Evolutionary conservation across 495 filamentous ascomycete species (phyloP).

Genomic region (Podospora didyma): DNA sequence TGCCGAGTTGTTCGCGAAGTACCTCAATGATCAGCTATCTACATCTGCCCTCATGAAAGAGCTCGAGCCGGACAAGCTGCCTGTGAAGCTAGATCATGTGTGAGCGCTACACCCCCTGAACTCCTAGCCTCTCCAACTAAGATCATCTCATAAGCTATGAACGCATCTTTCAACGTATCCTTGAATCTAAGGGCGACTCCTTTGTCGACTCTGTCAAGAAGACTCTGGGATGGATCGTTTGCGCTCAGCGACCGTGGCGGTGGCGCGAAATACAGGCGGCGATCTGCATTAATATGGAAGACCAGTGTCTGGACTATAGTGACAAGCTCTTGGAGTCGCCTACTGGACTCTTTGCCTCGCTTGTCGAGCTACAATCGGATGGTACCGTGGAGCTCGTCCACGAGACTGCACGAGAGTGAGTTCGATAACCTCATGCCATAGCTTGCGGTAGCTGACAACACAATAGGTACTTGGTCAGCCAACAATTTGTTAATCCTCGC

Average conservation of each 20-base stretch:
- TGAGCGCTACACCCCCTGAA: background rate
- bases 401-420: constrained; percentile 36
- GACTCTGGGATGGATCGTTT: constrained; percentile 43
- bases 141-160: background rate
- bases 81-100: background rate
- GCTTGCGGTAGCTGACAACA: background rate
- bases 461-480: constrained; percentile 6
- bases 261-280: constrained; percentile 45
- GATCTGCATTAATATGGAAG: constrained; percentile 27
- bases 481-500: background rate
- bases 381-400: constrained; percentile 40
- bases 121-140: background rate
- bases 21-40: background rate
- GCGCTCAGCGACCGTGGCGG: constrained; percentile 38
- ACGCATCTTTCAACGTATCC: background rate
- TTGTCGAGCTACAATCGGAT: constrained; percentile 32
- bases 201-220: background rate
- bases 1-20: background rate
- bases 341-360: constrained; percentile 41
- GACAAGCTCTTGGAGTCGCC: constrained; percentile 21
- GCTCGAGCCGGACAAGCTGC: background rate
- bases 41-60: background rate
- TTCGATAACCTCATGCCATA: background rate
- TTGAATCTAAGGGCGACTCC: background rate
- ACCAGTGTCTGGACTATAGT: constrained; percentile 22